These are phyloP conservation scores for Ambrosiella cleistominuta DNA, from an alignment of 2,329 filamentous ascomycete species.

Conservation along the genomic window DNA sequence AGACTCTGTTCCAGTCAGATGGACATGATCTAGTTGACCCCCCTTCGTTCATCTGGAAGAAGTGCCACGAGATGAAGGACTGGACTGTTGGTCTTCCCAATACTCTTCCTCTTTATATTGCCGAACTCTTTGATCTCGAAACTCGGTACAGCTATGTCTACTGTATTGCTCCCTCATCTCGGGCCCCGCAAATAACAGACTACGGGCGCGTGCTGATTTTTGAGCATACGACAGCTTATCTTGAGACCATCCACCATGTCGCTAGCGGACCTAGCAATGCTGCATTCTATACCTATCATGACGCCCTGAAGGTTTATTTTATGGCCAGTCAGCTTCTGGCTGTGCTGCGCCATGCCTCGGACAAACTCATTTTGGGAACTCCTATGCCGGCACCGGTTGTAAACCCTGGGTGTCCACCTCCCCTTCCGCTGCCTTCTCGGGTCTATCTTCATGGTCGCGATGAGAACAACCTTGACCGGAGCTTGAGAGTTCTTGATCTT, in stretches of 20 bases:
- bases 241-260: constrained; percentile 54
- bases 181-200: constrained; percentile 53
- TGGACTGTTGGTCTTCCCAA: constrained; percentile 67
- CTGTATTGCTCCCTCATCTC: constrained; percentile 63
- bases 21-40: constrained; percentile 50
- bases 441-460: constrained; percentile 20
- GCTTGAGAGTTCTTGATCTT: constrained; percentile 35
- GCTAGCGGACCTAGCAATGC: constrained; percentile 40
- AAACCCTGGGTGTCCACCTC: constrained; percentile 28
- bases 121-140: constrained; percentile 71
- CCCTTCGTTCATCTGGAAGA: constrained; percentile 55
- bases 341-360: constrained; percentile 39
- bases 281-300: constrained; percentile 69
- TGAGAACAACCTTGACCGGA: constrained; percentile 36
- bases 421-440: constrained; percentile 35
- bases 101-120: constrained; percentile 45
- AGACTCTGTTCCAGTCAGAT: constrained; percentile 67
- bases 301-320: constrained; percentile 70
- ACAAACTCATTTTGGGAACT: constrained; percentile 34
- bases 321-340: constrained; percentile 47
- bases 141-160: constrained; percentile 82
- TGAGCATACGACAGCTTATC: constrained; percentile 69
- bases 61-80: constrained; percentile 56
- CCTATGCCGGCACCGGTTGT: constrained; percentile 26
- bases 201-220: constrained; percentile 71